phyloP scores from a whole-genome alignment of 192 early-diverging fungal species.

The Coemansia sp. region DNA sequence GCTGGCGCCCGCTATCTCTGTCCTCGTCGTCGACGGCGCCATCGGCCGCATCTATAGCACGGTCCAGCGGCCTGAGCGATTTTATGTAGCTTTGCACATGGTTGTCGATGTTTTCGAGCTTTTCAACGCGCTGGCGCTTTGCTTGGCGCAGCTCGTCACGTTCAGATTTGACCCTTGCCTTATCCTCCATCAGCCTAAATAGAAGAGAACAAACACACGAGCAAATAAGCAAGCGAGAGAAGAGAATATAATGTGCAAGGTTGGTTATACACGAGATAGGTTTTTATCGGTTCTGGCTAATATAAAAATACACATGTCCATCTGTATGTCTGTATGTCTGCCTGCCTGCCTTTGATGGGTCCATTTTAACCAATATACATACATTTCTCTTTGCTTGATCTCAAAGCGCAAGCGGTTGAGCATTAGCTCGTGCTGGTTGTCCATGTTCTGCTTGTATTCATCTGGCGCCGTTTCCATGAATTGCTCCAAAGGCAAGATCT shows the following conservation, averaged over 20 bases:
- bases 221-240: no score
- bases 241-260: no score
- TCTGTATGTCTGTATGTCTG: not conserved
- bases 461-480: conserved; percentile 30
- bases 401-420: conserved; percentile 45
- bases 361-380: conserved; percentile 2
- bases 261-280: no score
- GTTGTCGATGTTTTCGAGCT: conserved; percentile 40
- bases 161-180: conserved; percentile 13
- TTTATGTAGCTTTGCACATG: conserved; percentile 41
- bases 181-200: conserved; percentile 26
- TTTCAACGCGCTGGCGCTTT: conserved; percentile 44
- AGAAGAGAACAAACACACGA: not conserved
- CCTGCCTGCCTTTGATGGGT: not conserved
- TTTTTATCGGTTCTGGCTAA: no score
- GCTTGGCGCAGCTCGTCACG: conserved; percentile 35
- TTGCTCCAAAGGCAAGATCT: conserved; percentile 27
- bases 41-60: conserved; percentile 14
- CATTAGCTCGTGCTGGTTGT: conserved; percentile 50
- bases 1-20: not conserved
- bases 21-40: conserved; percentile 8
- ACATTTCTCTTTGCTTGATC: conserved; percentile 39
- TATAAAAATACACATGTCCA: not conserved
- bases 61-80: conserved; percentile 24
- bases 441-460: conserved; percentile 25